A percentile compares a stretch with the other conserved stretches of the same genome.
These are phyloP conservation scores for Centrapalus pauciflorus DNA, from an alignment of 129 eudicot species.

Conservation along the genomic window DNA sequence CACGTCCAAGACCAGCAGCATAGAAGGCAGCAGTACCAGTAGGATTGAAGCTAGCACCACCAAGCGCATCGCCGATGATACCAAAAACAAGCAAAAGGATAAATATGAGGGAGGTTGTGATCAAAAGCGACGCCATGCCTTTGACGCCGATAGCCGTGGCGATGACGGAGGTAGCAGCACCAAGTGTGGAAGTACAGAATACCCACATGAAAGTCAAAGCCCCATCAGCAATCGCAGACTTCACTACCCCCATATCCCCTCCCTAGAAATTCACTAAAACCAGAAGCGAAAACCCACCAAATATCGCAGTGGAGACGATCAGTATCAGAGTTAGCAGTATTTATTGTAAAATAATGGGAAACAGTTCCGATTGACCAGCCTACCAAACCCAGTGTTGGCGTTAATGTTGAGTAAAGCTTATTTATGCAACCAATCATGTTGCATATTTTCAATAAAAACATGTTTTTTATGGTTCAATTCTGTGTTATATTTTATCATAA, in stretches of 20 bases:
- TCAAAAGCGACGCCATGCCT: constrained; percentile 32
- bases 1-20: constrained; percentile 66
- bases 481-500: no score
- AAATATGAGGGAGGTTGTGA: constrained; percentile 48
- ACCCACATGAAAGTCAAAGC: constrained; percentile 70
- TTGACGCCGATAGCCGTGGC: constrained; percentile 44
- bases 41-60: constrained; percentile 91
- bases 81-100: constrained; percentile 49
- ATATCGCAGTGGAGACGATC: background rate
- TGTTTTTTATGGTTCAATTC: no score
- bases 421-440: no score
- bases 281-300: background rate
- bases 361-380: background rate
- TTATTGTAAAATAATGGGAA: background rate
- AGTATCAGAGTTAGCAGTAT: background rate
- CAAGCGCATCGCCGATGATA: constrained; percentile 45
- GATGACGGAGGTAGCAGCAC: constrained; percentile 40
- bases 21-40: constrained; percentile 80
- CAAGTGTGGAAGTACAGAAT: constrained; percentile 50
- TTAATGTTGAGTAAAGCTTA: no score
- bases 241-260: constrained; percentile 43
- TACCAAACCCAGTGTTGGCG: no score
- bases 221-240: constrained; percentile 47
- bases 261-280: background rate
- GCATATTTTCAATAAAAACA: no score